Evolutionary conservation across 2,329 filamentous ascomycete genomes (phyloP), one percentile per base, ranked within the genome.

Genomic region (Hymenoscyphus linearis): DNA sequence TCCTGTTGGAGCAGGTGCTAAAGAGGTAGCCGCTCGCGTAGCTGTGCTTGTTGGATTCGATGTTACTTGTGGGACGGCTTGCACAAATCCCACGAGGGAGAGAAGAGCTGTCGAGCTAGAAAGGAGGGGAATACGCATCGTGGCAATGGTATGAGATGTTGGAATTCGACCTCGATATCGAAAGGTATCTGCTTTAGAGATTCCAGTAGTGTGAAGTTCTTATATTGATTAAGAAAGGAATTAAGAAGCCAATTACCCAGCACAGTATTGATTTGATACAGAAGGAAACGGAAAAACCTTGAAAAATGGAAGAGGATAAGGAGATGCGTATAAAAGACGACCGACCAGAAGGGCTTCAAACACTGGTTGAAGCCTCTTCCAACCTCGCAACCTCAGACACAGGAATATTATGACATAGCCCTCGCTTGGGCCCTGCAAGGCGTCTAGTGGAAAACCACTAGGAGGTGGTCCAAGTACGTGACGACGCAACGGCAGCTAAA

Each of bases 51-150:
- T 25, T 18, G 64, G 50, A n/a, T 68, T 66, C 53, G 68, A 60
- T 22, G 52, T 65, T 35, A 66, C 64, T 59, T 64, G 44, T 16
- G 69, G 66, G 25, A 66, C 52, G 34, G 69, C 67, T 50, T 67
- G 63, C 6, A 60, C 61, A n/a, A 65, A 31, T 35, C 61, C 55
- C 25, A 60, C 52, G 27, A 71, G 57, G 16, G 67, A 69, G 50
- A 71, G 62, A 14, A 71, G 34, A 25, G 69, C 67, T 57, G 61
- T 60, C 22, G 63, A 67, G 16, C 63, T 64, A 62, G 65, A 50
- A 5, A 67, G 57, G 18, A 70, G 58, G 52, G 69, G 68, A 16
- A 58, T 37, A 27, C 58, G 56, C 62, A 67, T 67, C 34, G 12
- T 64, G 59, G 56, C 10, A 40, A n/a, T 7, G 12, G 40, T n/a